Base-by-base conservation (phyloP, 1,139 yeast species). In the Hansenula sp. region DNA sequence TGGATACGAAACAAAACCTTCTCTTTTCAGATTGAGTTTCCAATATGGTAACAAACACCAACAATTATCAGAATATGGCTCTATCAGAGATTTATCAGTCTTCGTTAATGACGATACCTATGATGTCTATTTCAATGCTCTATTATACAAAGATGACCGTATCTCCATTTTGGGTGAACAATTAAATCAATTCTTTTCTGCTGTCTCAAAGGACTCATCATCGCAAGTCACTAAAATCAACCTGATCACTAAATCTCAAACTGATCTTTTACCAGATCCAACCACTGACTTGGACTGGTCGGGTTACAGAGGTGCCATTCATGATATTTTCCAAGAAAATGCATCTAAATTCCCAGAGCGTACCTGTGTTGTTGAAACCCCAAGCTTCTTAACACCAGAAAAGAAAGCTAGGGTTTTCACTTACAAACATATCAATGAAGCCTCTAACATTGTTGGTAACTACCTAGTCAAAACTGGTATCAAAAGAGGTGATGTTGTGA, bases 371-470 rank as follows among this genome's bases (percentile, higher is more conserved):
- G 84, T 91, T 30, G 99, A 93, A 66, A 91, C 99, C 29, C 86
- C 88, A 47, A 81, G 86, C 31, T 78, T 81, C 53, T 59, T 82
- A 55, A 72, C 77, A 38, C 70, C 81, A 13, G 67, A 68, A 8
- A 65, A 81, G 36, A 71, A 72, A 54, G 78, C 89, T 39, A 79
- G 97, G 53, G 68, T 78, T 11, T 93, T 90, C 70, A 81, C 85
- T 17, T 93, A 93, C 63, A 72, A 71, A 55, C 96, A 90, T 61
- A 91, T 93, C 56, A 81, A 93, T 62, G 85, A 88, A 62, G 93
- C 97, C 2, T 90, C 98, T n/a, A 93, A 94, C 58, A 76, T 90
- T 29, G 90, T 93, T 16, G 98, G 96, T 34, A 94, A 93, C 64
- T 86, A 88, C 58, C 76, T 93, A 57, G 82, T 88, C 49, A 68